Evolutionary conservation across 2,329 filamentous ascomycete genomes (phyloP), one percentile per base, ranked within the genome.

Genomic region (Grosmannia serpens): DNA sequence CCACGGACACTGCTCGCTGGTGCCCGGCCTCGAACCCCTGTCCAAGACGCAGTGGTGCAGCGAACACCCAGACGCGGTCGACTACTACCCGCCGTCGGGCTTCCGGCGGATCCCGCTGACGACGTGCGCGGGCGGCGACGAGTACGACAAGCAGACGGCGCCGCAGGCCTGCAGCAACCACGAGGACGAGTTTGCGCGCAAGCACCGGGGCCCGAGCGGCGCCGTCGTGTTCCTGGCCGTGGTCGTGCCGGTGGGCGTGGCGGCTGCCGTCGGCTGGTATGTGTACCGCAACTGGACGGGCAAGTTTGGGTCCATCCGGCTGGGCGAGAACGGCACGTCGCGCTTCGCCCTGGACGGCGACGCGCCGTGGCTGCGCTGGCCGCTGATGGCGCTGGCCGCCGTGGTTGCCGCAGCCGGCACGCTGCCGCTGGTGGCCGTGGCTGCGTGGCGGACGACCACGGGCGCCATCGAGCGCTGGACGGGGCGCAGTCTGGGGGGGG

Each of bases 51-150:
- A 78, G 60, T 78, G 74, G 72, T 84, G 81, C 70, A 69, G 71
- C 56, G 74, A 77, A 54, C 71, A 96, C 65, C 83, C 88, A 1
- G 82, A 88, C 31, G 79, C 75, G n/a, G 73, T 83, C 33, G 86
- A 94, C 67, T 99, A 87, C 75, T 94, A 84, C 74, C 84, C 91
- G 62, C 85, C 88, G 7, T 94, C 89, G 0, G 91, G 91, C 53
- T 97, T 95, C 75, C 88, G 94, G 56, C 86, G 86, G 59, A 89
- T 99, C 59, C 92, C 91, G 0, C 81, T 96, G 54, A 91, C 90
- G 0, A 97, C 91, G 0, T 99, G 95, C 70, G 64, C 79, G 50
- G 89, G 85, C 41, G 94, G 92, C 49, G 73, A 73, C 5, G 85
- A 92, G 66, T 77, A 88, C 53, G 91, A 96, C 70, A 85, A 86